These are phyloP conservation scores for Lachnellula arida DNA, from an alignment of 2,329 filamentous ascomycete species.

Conservation along the genomic window DNA sequence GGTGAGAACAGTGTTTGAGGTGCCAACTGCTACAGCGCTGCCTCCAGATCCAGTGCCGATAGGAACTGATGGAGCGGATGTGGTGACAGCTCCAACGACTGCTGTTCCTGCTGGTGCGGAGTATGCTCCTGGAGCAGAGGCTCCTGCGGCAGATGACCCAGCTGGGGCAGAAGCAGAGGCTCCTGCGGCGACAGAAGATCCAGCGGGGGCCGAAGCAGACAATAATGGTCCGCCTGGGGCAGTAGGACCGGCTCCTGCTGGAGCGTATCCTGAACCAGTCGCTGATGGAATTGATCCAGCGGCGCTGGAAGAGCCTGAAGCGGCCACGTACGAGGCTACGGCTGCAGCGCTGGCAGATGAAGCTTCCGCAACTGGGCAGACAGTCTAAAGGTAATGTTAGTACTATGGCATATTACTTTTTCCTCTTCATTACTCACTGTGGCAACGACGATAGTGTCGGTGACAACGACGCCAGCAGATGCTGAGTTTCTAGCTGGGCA, in stretches of 20 bases:
- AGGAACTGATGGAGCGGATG: conserved; percentile 2
- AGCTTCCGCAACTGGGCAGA: conserved; percentile 43
- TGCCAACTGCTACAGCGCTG: not conserved
- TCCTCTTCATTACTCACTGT: conserved; percentile 29
- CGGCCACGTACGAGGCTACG: conserved; percentile 29
- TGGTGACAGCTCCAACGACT: not conserved
- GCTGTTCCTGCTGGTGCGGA: not conserved
- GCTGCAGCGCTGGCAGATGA: conserved; percentile 38
- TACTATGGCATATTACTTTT: not conserved
- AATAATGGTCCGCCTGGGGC: not conserved
- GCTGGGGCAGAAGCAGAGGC: not conserved
- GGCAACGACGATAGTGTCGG: conserved; percentile 37
- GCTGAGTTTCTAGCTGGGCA: conserved; percentile 34
- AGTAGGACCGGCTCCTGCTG: conserved; percentile 3
- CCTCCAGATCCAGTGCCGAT: conserved; percentile 8
- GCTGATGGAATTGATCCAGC: not conserved
- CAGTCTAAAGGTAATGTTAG: conserved; percentile 32
- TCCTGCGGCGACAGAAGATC: conserved; percentile 1
- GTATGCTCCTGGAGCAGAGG: not conserved
- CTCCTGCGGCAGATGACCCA: conserved; percentile 1
- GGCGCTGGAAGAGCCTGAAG: conserved; percentile 5
- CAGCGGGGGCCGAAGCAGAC: not conserved
- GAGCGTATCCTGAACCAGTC: no score
- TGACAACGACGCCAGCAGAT: conserved; percentile 31
- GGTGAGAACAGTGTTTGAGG: conserved; percentile 31